These are phyloP conservation scores for Aspergillus egyptiacus DNA, from an alignment of 495 filamentous ascomycete genomes.

Conservation along the genomic window DNA sequence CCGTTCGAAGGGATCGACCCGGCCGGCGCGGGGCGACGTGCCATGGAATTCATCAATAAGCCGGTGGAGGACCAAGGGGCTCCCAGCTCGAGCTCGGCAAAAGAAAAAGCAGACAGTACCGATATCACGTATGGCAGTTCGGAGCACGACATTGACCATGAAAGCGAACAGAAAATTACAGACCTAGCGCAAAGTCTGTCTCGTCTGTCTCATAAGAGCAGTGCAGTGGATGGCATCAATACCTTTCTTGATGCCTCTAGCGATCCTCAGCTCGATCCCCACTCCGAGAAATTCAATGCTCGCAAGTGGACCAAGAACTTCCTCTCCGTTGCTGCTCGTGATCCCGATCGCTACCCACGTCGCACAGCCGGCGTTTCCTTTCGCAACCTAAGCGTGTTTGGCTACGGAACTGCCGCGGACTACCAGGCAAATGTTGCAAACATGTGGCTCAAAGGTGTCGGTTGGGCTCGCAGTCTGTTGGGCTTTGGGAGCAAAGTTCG, in stretches of 20 bases:
- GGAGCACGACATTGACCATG: constrained; percentile 24
- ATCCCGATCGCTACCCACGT: constrained; percentile 40
- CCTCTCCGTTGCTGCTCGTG: constrained; percentile 32
- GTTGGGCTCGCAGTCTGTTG: constrained; percentile 40
- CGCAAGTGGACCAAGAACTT: constrained; percentile 44
- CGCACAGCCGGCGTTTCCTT: constrained; percentile 41
- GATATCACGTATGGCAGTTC: constrained; percentile 16
- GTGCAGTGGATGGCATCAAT: constrained; percentile 29
- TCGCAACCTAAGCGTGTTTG: constrained; percentile 64
- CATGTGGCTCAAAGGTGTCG: constrained; percentile 51
- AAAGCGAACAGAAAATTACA: constrained; percentile 30
- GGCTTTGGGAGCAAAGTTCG: constrained; percentile 50
- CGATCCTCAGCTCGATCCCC: constrained; percentile 40
- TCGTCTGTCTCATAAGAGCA: constrained; percentile 30
- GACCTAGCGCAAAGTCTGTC: constrained; percentile 39
- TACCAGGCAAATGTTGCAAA: constrained; percentile 70
- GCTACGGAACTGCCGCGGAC: constrained; percentile 65
- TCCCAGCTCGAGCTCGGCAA: not conserved
- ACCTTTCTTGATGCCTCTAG: constrained; percentile 38
- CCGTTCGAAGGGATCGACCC: constrained; percentile 18
- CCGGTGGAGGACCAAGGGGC: constrained; percentile 3
- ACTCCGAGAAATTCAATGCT: constrained; percentile 37
- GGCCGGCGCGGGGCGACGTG: constrained; percentile 3
- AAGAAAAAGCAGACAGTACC: constrained; percentile 15
- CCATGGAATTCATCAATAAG: constrained; percentile 8